phyloP scores from a whole-genome alignment of 2,329 filamentous ascomycete species.

The Sclerotinia spermophila region DNA sequence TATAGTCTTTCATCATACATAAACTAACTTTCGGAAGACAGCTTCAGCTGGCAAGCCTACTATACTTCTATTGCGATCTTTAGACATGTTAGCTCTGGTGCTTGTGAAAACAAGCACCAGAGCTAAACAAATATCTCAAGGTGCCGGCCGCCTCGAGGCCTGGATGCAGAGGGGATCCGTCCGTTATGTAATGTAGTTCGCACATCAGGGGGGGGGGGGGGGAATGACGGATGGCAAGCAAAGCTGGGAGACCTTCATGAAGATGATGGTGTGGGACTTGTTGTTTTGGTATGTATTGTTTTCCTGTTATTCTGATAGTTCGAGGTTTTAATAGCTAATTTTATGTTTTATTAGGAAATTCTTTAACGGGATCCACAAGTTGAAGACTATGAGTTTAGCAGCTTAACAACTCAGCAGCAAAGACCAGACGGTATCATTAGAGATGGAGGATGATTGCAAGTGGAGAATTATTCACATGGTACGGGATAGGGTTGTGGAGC shows the following conservation, averaged over 20 bases:
- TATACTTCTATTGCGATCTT: neutral
- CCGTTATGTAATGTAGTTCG: neutral
- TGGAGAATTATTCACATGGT: too few relatives aligned
- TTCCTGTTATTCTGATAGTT: neutral
- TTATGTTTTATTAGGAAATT: neutral
- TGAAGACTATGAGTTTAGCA: neutral
- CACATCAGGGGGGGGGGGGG: neutral
- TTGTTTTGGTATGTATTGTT: neutral
- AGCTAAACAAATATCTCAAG: neutral
- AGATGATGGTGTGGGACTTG: neutral
- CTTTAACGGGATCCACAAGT: neutral
- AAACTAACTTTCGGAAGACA: neutral
- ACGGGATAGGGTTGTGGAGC: too few relatives aligned
- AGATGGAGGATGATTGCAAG: neutral
- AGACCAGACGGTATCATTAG: neutral
- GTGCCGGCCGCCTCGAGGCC: neutral
- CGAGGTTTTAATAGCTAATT: neutral
- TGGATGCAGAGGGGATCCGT: neutral
- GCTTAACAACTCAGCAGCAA: neutral
- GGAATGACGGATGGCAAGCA: neutral
- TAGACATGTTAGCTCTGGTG: neutral
- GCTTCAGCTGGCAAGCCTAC: neutral
- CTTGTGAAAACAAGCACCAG: neutral
- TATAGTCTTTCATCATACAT: fast-evolving
- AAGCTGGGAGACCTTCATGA: neutral